These are phyloP conservation scores for Cylindrotheca fusiformis DNA, from an alignment of 108 stramenopile species.

Conservation along the genomic window DNA sequence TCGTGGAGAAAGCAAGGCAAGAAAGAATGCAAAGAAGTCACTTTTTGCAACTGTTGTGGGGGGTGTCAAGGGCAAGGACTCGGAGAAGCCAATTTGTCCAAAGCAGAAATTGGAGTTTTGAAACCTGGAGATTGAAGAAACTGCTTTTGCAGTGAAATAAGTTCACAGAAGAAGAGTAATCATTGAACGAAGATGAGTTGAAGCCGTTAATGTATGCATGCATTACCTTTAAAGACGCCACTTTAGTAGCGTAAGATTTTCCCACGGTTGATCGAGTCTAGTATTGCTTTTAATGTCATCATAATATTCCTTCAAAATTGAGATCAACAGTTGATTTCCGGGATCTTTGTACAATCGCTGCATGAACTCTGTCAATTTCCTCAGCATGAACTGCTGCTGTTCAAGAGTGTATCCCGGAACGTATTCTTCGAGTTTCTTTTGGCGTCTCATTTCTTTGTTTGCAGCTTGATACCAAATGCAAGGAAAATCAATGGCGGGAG, in stretches of 20 bases:
- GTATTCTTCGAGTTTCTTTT: constrained; percentile 34
- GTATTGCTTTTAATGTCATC: constrained; percentile 10
- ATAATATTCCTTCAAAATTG: constrained; percentile 4
- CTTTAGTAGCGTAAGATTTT: no score
- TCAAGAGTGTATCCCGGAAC: constrained; percentile 32
- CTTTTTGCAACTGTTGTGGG: constrained; percentile 29
- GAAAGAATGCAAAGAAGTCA: constrained; percentile 11
- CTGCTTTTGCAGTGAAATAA: neutral
- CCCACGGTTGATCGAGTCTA: constrained; percentile 4
- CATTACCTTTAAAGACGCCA: no score
- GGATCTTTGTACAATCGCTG: neutral
- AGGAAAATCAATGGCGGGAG: constrained; percentile 29
- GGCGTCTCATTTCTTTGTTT: constrained; percentile 29
- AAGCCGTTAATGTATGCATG: no score
- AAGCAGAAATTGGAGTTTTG: neutral
- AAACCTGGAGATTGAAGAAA: neutral
- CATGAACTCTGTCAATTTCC: constrained; percentile 9
- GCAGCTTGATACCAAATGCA: constrained; percentile 48
- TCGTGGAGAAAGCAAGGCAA: neutral
- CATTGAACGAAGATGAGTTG: no score
- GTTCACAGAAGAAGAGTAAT: neutral
- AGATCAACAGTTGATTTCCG: neutral
- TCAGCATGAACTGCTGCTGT: constrained; percentile 35
- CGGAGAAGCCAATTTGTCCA: neutral
- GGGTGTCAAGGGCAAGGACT: constrained; percentile 17